Percentiles rank a stretch among this genome's conserved stretches.
Evolutionary conservation across 179 eudicot species (phyloP).

Genomic region (Corrigiola litoralis): DNA sequence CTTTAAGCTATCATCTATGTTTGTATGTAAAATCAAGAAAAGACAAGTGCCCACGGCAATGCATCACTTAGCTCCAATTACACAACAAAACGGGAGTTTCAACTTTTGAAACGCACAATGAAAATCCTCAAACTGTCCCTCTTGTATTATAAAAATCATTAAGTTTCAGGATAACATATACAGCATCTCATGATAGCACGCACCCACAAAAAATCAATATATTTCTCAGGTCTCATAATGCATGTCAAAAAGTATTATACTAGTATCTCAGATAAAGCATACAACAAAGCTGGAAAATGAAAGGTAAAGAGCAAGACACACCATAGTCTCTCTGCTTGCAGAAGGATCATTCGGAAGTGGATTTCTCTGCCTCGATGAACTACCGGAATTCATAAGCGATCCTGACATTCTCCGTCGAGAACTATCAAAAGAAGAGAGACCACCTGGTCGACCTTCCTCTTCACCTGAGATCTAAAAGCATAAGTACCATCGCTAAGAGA

Average conservation of each 20-base stretch:
- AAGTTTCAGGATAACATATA: too few relatives aligned
- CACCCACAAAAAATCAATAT: too few relatives aligned
- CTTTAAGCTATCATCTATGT: too few relatives aligned
- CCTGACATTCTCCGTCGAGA: slow-evolving; percentile 59
- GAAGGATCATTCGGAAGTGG: slow-evolving; percentile 68
- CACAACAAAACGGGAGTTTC: too few relatives aligned
- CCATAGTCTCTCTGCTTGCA: slow-evolving; percentile 64
- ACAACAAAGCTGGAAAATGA: not conserved
- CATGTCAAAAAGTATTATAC: not conserved
- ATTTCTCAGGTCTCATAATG: not conserved
- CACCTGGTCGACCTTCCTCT: slow-evolving; percentile 48
- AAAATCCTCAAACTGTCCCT: too few relatives aligned
- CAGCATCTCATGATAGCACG: too few relatives aligned
- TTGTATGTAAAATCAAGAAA: too few relatives aligned
- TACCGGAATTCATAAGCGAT: slow-evolving; percentile 53
- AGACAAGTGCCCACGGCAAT: too few relatives aligned
- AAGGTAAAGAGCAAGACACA: slow-evolving; percentile 19
- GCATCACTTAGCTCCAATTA: too few relatives aligned
- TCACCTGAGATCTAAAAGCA: slow-evolving; percentile 40
- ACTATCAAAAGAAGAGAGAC: slow-evolving; percentile 45
- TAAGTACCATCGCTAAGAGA: not conserved
- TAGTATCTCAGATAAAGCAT: too few relatives aligned
- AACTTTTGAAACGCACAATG: too few relatives aligned
- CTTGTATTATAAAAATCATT: too few relatives aligned
- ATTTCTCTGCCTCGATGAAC: slow-evolving; percentile 59